Base-by-base conservation (phyloP, 2,329 filamentous ascomycete species). In the Aspergillus phoenicis region DNA sequence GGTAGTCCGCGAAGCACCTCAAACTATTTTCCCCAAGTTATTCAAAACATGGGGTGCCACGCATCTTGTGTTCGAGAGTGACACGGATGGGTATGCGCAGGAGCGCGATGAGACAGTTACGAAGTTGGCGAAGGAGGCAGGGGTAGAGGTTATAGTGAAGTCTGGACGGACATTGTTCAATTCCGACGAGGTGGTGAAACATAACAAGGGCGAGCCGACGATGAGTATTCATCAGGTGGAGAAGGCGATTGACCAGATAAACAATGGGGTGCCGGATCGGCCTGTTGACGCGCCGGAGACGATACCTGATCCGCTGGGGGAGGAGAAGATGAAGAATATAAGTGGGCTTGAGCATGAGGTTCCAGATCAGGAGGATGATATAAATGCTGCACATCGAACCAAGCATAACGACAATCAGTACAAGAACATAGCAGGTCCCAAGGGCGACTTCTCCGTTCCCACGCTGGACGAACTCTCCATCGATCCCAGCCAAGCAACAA, bases 21-120 rank as follows among this genome's bases (percentile, higher is more conserved):
- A 89, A 70, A 91, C 87, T 0, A 74, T 92, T 1, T 81, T 93
- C 3, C 87, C 87, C 1, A 91, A 91, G 73, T 78, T 93, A 1
- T 90, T 91, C 81, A 85, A 86, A 67, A 83, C 84, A 17, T 93
- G 90, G 90, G 83, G 84, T 1, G 86, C 91, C 26, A 90, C 89
- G 0, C 90, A 93, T 75, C 76, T 93, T 5, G 89, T 92, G 0
- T 93, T 92, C 67, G 90, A 93, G 72, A 90, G 89, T 69, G 90
- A 93, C 68, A 91, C 89, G 0, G 90, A 93, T 77, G 81, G 87
- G 0, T 93, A 93, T 75, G 89, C 81, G 4, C 81, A 84, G 15
- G 83, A 86, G 43, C 78, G 90, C 53, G 90, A 93, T 73, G 80
- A 80, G 1, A 76, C 79, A 17, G 82, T 93, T 10, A 75, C 82